These are phyloP conservation scores for Dicorynia guianensis DNA, from an alignment of 306 rosid species.

Conservation along the genomic window DNA sequence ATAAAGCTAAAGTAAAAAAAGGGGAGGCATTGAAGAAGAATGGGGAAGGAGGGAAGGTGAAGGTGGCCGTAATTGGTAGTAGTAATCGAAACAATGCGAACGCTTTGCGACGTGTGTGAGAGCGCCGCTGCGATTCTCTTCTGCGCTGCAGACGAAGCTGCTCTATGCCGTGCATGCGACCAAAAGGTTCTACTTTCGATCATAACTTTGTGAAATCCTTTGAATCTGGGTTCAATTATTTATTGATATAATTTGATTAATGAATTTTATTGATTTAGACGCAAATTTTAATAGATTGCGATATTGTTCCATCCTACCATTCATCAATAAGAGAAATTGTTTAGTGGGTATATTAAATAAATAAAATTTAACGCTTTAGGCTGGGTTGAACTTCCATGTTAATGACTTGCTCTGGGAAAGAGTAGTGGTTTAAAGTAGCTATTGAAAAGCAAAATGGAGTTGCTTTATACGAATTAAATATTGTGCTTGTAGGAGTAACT, in stretches of 20 bases:
- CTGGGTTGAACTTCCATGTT: background rate
- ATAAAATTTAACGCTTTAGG: background rate
- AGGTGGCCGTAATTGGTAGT: background rate
- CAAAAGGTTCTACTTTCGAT: slow-evolving; percentile 45
- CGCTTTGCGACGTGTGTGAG: slow-evolving; percentile 60
- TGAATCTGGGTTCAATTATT: background rate
- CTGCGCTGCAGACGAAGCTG: slow-evolving; percentile 63
- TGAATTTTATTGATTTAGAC: background rate
- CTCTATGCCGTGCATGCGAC: slow-evolving; percentile 60
- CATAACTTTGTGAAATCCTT: background rate
- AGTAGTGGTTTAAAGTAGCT: background rate
- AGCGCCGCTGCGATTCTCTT: slow-evolving; percentile 56
- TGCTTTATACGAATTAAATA: background rate
- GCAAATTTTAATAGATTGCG: background rate
- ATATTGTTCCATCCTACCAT: background rate
- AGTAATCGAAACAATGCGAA: slow-evolving; percentile 46
- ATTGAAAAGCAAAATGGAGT: background rate
- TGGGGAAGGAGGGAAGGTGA: slow-evolving; percentile 17
- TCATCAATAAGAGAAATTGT: background rate
- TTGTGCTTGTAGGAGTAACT: background rate
- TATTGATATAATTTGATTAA: background rate
- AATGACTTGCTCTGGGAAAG: background rate
- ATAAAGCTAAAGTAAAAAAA: background rate
- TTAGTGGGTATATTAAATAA: background rate
- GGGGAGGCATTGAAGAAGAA: slow-evolving; percentile 27